phyloP scores from a whole-genome alignment of 129 eudicot genomes.

The Lactuca sativa region DNA sequence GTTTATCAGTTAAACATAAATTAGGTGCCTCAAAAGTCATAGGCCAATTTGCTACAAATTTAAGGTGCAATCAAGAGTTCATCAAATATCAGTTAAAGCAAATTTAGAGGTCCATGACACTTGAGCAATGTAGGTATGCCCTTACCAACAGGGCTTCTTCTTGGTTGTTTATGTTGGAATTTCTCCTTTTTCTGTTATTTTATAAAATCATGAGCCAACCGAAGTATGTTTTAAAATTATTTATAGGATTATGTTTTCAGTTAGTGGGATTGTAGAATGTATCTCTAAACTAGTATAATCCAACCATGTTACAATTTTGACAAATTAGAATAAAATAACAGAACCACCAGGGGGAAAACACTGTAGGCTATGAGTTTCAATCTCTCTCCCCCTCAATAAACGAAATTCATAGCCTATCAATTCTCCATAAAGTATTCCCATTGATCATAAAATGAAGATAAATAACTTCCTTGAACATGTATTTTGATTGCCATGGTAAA shows the following conservation, averaged over 20 bases:
- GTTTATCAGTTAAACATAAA: conserved; percentile 19
- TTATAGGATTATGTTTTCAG: not conserved
- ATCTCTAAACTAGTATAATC: too few species aligned
- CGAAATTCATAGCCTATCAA: not conserved
- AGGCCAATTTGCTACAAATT: not conserved
- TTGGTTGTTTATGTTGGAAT: not conserved
- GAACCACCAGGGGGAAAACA: too few species aligned
- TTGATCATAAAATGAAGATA: conserved; percentile 11
- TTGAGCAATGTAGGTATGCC: not conserved
- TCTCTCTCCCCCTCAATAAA: too few species aligned
- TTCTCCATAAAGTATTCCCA: conserved; percentile 3
- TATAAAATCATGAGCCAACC: conserved; percentile 2
- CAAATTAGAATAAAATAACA: too few species aligned
- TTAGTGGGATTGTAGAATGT: too few species aligned
- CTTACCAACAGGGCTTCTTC: not conserved
- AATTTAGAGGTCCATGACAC: conserved; percentile 2
- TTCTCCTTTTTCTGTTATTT: not conserved
- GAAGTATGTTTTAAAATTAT: not conserved
- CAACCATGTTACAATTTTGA: too few species aligned
- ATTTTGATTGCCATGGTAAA: not conserved
- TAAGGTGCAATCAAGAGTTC: conserved; percentile 15
- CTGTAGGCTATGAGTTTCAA: too few species aligned
- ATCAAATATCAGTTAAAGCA: not conserved
- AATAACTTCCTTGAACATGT: not conserved
- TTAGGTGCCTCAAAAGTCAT: not conserved